phyloP scores from a whole-genome alignment of 2,329 filamentous ascomycete genomes.

The Clonostachys chloroleuca region DNA sequence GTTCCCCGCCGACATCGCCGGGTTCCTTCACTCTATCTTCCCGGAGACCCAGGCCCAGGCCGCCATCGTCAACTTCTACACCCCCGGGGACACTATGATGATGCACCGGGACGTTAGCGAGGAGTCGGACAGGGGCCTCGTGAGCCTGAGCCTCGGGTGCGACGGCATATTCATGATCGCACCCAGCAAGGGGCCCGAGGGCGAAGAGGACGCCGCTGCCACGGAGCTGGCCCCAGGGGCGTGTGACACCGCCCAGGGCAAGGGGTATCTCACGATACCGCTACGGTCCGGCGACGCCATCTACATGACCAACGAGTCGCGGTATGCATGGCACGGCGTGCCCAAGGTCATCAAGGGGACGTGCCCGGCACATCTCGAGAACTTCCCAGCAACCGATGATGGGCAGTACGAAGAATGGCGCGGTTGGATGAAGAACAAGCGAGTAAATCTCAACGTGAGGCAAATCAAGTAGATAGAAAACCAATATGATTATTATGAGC shows the following conservation, averaged over 20 bases:
- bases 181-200: slow-evolving; percentile 33
- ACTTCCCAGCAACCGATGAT: slow-evolving; percentile 64
- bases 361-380: slow-evolving; percentile 68
- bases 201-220: slow-evolving; percentile 10
- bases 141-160: slow-evolving; percentile 86
- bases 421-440: slow-evolving; percentile 84
- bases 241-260: slow-evolving; percentile 16
- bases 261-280: slow-evolving; percentile 55
- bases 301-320: slow-evolving; percentile 77
- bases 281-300: slow-evolving; percentile 84
- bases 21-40: slow-evolving; percentile 66
- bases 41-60: slow-evolving; percentile 77
- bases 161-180: slow-evolving; percentile 86
- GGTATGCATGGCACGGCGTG: slow-evolving; percentile 94
- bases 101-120: slow-evolving; percentile 94
- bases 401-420: slow-evolving; percentile 63
- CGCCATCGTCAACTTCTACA: slow-evolving; percentile 92
- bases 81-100: slow-evolving; percentile 84
- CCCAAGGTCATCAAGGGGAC: slow-evolving; percentile 78
- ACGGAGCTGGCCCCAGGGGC: slow-evolving; percentile 7
- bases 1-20: slow-evolving; percentile 71
- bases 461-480: slow-evolving; percentile 59
- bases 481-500: too few relatives aligned
- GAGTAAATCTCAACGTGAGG: slow-evolving; percentile 87
- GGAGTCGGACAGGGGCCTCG: slow-evolving; percentile 69